These are phyloP conservation scores for Nepenthes alata DNA, from an alignment of 179 eudicot genomes.

Conservation along the genomic window DNA sequence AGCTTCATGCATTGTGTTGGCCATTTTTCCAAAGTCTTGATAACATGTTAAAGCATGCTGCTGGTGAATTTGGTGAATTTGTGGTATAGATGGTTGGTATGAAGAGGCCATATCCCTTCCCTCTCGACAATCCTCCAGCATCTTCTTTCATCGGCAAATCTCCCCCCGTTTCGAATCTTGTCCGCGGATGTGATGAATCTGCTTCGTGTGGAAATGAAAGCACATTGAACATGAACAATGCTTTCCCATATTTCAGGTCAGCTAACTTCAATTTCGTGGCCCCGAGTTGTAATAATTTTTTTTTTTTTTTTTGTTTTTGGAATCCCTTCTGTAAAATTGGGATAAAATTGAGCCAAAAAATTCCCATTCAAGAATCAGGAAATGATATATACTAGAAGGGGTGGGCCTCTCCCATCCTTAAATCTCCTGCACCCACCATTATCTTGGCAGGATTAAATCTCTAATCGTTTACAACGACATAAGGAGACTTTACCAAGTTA, in stretches of 20 bases:
- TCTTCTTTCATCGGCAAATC: constrained; percentile 27
- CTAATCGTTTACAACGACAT: too few relatives aligned
- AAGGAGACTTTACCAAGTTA: too few relatives aligned
- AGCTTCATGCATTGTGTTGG: too few relatives aligned
- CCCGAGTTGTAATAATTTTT: too few relatives aligned
- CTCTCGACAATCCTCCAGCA: constrained; percentile 34
- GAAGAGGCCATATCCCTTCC: constrained; percentile 53
- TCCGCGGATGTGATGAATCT: constrained; percentile 25
- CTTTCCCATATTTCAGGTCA: constrained; percentile 32
- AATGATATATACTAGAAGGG: too few relatives aligned
- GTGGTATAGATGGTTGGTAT: constrained; percentile 43
- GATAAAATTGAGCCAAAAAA: too few relatives aligned
- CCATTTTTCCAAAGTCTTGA: too few relatives aligned
- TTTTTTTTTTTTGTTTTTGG: neutral
- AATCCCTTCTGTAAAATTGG: too few relatives aligned
- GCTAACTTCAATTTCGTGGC: neutral
- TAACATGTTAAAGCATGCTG: neutral
- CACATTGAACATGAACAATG: constrained; percentile 16
- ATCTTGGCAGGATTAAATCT: too few relatives aligned
- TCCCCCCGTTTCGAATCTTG: constrained; percentile 15
- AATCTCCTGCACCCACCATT: too few relatives aligned
- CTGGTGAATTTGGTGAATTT: constrained; percentile 2
- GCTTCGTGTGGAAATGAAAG: constrained; percentile 22
- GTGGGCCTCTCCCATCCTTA: too few relatives aligned
- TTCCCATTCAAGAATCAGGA: too few relatives aligned